Base-by-base conservation (phyloP, 345 rosid genomes). In the Stellera chamaejasme region DNA sequence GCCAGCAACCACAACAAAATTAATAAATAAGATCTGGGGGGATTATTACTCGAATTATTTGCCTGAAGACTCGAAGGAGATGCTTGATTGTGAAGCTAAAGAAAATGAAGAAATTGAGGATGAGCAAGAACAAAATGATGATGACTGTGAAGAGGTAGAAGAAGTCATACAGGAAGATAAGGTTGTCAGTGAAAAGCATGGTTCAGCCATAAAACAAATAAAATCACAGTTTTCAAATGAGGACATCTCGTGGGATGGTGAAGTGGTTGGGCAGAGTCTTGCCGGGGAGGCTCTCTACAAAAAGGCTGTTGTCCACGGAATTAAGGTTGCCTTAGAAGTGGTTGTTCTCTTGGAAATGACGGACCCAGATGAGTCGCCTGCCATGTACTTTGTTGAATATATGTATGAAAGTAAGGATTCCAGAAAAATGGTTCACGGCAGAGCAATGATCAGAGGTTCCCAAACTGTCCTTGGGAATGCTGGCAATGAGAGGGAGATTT, bases 1-100 rank as follows among this genome's bases (percentile, higher is more conserved):
- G 98, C 89, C 69, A 71, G 96, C 92, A 3, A 88, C 98, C 45
- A 82, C 89, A 56, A 91, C 98, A 45, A 73, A 66, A 62, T 73
- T 88, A 14, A 75, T 91, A 64, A 82, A 84, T 69, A 82, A 88
- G 66, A 79, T 88, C 45, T 91, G 96, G 98, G 93, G 90, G 0
- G 90, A 85, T 50, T 85, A 65, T 70, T 91, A 73, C 66, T 88
- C 90, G 8, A 82, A 76, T 63, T 71, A 78, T 69, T 66, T 55
- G 14, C 85, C 82, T 3, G 89, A 87, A 52, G 79, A 70, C 54
- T 25, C 53, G 41, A 59, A 67, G 54, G 85, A 70, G 54, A 72
- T 63, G 39, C 64, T 57, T 53, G 59, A 26, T 50, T 59, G 61
- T 36, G 78, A 61, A 54, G 60, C 65, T 23, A 73, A 57, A 53